Conservation (phyloP, 139 green algal species). For the Pycnococcus provasolii region DNA sequence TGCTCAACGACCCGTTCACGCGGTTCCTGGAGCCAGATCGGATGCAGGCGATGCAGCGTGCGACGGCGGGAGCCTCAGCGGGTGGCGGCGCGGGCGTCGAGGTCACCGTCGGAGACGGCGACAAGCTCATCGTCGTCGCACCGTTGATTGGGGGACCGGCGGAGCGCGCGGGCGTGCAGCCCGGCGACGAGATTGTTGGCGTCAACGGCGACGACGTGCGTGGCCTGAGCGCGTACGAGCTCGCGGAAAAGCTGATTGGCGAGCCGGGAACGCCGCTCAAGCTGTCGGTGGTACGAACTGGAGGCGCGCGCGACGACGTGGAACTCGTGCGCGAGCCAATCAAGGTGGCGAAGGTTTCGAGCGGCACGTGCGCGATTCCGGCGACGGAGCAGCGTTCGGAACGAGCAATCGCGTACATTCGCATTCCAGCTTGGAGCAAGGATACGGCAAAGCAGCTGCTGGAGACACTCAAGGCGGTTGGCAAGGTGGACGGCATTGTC, state of each 20-base stretch:
- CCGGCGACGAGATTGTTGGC: conserved; percentile 62
- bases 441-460: conserved; percentile 46
- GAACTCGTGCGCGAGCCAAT: too few species aligned
- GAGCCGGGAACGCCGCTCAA: conserved; percentile 13
- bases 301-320: conserved; percentile 29
- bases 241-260: conserved; percentile 34
- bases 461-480: conserved; percentile 44
- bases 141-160: conserved; percentile 69
- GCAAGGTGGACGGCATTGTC: conserved; percentile 44
- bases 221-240: conserved; percentile 75
- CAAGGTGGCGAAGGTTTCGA: too few species aligned
- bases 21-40: conserved; percentile 71
- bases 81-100: conserved; percentile 32
- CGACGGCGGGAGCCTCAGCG: conserved; percentile 42
- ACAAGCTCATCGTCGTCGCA: conserved; percentile 55
- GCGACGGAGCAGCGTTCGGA: too few species aligned
- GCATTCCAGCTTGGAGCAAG: conserved; percentile 75
- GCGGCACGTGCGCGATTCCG: too few species aligned
- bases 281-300: conserved; percentile 13
- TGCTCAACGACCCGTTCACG: conserved; percentile 89
- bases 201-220: conserved; percentile 59
- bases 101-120: conserved; percentile 21
- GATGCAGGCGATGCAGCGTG: conserved; percentile 32
- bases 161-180: conserved; percentile 61
- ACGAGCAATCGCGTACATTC: conserved; percentile 62